Evolutionary conservation across 2,329 filamentous ascomycete species (phyloP).

Genomic region (Apiospora hydei): DNA sequence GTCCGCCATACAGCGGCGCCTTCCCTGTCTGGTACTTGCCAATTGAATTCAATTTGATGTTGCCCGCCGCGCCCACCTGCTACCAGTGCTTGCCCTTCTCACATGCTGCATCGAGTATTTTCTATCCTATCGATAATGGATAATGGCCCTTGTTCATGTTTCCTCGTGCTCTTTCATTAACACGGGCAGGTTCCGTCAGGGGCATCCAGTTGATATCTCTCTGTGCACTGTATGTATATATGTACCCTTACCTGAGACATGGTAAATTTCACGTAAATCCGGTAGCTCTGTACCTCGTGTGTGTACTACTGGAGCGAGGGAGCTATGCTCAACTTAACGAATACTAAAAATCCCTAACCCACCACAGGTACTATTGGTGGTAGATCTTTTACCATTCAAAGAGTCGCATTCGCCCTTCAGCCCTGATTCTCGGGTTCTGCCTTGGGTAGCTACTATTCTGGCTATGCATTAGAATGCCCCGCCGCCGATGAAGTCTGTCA

Average conservation of each 20-base stretch:
- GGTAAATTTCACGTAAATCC: neutral
- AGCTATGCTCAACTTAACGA: neutral
- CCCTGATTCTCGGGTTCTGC: neutral
- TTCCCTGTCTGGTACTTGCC: neutral
- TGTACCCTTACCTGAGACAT: neutral
- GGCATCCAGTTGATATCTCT: too few species aligned
- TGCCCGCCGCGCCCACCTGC: too few species aligned
- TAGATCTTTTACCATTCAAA: neutral
- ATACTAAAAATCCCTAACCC: neutral
- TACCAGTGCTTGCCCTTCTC: too few species aligned
- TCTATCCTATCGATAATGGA: neutral
- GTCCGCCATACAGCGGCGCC: neutral
- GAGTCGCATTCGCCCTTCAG: neutral
- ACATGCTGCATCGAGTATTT: neutral
- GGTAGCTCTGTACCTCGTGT: neutral
- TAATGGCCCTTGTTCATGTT: neutral
- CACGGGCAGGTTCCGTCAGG: neutral
- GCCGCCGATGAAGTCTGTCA: neutral
- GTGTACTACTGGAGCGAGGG: neutral
- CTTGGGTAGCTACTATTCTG: neutral
- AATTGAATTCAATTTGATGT: neutral
- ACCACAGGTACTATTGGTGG: neutral
- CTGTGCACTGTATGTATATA: neutral
- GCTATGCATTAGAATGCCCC: neutral
- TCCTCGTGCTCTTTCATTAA: neutral